Evolutionary conservation across 495 filamentous ascomycete species (phyloP).

Genomic region (Hyaloscypha hepaticicola): DNA sequence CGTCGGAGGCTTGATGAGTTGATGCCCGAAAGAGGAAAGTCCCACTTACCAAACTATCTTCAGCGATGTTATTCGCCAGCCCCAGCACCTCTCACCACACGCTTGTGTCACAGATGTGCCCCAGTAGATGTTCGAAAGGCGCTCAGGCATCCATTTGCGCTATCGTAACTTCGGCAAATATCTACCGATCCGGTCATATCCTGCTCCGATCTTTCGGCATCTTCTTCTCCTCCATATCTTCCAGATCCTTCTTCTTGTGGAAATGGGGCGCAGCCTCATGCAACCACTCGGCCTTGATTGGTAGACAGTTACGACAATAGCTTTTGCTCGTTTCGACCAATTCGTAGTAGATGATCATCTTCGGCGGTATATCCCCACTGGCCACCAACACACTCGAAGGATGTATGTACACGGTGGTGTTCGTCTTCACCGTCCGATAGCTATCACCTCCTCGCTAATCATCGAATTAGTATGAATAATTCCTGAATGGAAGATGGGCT

Average conservation of each 20-base stretch:
- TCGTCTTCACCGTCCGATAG: conserved; percentile 94
- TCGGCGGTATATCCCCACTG: conserved; percentile 63
- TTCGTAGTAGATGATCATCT: conserved; percentile 90
- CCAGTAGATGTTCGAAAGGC: background rate
- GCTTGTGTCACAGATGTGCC: background rate
- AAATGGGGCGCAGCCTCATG: conserved; percentile 93
- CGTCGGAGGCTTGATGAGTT: background rate
- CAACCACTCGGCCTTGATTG: conserved; percentile 81
- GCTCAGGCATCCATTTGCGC: background rate
- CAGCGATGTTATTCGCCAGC: background rate
- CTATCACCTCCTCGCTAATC: conserved; percentile 79
- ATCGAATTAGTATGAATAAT: no score
- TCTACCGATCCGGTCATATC: conserved; percentile 16
- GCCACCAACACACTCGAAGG: conserved; percentile 81
- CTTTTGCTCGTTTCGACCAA: conserved; percentile 91
- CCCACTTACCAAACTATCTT: background rate
- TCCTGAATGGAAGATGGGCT: no score
- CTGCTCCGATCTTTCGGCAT: conserved; percentile 44
- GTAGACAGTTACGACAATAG: conserved; percentile 80
- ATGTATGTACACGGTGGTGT: conserved; percentile 85
- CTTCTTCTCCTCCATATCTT: conserved; percentile 78
- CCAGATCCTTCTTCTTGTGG: conserved; percentile 90
- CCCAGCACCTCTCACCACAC: background rate
- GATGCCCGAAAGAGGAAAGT: background rate
- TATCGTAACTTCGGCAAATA: background rate